Evolutionary conservation across 139 green algal species (phyloP), one percentile per base, ranked within the genome.

Genomic region (Picochlorum sp.): DNA sequence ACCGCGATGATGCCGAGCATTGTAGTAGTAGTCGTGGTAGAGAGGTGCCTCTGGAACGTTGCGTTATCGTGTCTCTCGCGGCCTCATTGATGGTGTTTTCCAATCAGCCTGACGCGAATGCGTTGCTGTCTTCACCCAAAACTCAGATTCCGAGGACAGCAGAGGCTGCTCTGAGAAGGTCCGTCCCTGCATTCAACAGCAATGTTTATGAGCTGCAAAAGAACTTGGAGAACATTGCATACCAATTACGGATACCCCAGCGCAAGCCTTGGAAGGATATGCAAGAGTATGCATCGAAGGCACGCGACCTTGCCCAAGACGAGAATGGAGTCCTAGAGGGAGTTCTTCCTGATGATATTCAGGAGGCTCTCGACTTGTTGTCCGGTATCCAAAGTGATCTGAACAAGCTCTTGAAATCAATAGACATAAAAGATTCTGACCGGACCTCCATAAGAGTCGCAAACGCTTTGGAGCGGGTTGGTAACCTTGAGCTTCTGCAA

Each of bases 161-260:
- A 2, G 86, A 91, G 24, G 77, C 82, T 18, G 86, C 86, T 9
- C 62, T 94, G 56, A 52, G 65, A 32, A 69, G 84, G 3, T 85
- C 84, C 18, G 90, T 92, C 16, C 88, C 88, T 2, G 85, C 85
- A 1, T 87, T 90, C 77, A 95, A 95, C 45, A 18, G 30, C 3
- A 76, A 88, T 10, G 75, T 90, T 1, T 56, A 63, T 9, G 57
- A 58, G 0, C 61, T 94, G 1, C 87, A 89, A 68, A 45, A 57
- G 1, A 24, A 49, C 32, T 47, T 87, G 37, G 81, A 89, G 57
- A 74, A 85, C 8, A 61, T 90, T 6, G 64, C 69, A 13, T 91
- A 85, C 71, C 80, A 87, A 64, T 81, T 95, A 58, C 76, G 88
- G 61, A 95, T 95, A 56, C 88, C 87, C 1, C 85, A 90, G 78